Percentiles rank a stretch among this genome's conserved stretches.
These are phyloP conservation scores for Leptosphaerulina australis DNA, from an alignment of 2,329 filamentous ascomycete genomes.

Conservation along the genomic window DNA sequence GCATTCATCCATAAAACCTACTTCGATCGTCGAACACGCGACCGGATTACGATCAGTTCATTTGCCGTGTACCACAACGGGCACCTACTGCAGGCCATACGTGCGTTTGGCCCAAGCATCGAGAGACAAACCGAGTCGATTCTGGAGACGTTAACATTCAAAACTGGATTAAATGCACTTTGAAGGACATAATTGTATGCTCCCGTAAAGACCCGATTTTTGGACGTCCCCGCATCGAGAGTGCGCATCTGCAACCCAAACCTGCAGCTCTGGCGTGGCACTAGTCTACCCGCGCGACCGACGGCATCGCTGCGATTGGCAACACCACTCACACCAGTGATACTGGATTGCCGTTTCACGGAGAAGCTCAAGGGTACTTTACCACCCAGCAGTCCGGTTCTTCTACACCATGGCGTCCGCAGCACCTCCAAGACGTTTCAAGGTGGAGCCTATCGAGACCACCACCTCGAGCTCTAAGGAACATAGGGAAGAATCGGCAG, in stretches of 20 bases:
- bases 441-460: conserved; percentile 47
- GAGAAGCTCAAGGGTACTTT: conserved; percentile 13
- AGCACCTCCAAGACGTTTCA: conserved; percentile 45
- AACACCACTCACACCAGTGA: conserved; percentile 22
- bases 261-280: conserved; percentile 21
- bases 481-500: conserved; percentile 66
- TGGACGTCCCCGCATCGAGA: conserved; percentile 32
- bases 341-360: conserved; percentile 12
- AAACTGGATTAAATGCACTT: conserved; percentile 3
- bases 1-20: conserved; percentile 15
- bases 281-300: conserved; percentile 31
- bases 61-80: conserved; percentile 6
- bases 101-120: background rate
- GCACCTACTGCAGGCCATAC: conserved; percentile 1
- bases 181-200: conserved; percentile 17
- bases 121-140: background rate
- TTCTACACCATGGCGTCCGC: conserved; percentile 38
- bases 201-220: conserved; percentile 29
- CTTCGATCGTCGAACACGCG: conserved; percentile 10
- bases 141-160: background rate
- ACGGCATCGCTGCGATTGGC: conserved; percentile 20
- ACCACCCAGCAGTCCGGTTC: conserved; percentile 3
- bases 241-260: conserved; percentile 31
- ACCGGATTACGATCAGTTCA: background rate
- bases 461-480: conserved; percentile 58